phyloP scores from a whole-genome alignment of 148 eudicot genomes.

The Chenopodium album region DNA sequence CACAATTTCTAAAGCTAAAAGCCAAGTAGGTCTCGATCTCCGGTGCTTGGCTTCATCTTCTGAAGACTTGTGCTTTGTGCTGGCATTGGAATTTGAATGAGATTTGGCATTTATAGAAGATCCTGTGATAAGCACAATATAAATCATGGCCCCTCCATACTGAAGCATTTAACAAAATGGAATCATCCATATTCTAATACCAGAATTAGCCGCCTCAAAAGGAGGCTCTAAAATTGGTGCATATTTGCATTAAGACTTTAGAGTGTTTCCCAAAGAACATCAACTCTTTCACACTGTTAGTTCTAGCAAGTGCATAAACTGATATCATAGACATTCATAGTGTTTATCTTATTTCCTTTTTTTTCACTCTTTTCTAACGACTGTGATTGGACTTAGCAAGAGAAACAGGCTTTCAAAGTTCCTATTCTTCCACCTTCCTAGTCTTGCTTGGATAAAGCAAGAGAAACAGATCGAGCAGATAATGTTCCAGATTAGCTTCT shows the following conservation, averaged over 20 bases:
- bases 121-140: conserved; percentile 40
- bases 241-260: neutral
- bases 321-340: neutral
- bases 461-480: neutral
- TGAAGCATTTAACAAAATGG: neutral
- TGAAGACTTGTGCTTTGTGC: conserved; percentile 37
- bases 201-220: neutral
- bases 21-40: conserved; percentile 67
- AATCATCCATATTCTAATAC: neutral
- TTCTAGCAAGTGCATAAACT: conserved; percentile 4
- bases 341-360: neutral
- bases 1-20: conserved; percentile 72
- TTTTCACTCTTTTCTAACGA: neutral
- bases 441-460: neutral
- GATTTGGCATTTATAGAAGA: conserved; percentile 40
- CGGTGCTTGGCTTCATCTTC: conserved; percentile 40
- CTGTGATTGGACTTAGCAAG: too few species aligned
- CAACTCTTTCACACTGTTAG: neutral
- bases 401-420: neutral
- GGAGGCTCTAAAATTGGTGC: neutral
- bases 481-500: neutral
- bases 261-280: neutral
- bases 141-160: neutral
- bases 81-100: conserved; percentile 36
- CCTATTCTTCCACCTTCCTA: neutral